These are phyloP conservation scores for Desmodesmus armatus DNA, from an alignment of 139 green algal genomes.

Conservation along the genomic window DNA sequence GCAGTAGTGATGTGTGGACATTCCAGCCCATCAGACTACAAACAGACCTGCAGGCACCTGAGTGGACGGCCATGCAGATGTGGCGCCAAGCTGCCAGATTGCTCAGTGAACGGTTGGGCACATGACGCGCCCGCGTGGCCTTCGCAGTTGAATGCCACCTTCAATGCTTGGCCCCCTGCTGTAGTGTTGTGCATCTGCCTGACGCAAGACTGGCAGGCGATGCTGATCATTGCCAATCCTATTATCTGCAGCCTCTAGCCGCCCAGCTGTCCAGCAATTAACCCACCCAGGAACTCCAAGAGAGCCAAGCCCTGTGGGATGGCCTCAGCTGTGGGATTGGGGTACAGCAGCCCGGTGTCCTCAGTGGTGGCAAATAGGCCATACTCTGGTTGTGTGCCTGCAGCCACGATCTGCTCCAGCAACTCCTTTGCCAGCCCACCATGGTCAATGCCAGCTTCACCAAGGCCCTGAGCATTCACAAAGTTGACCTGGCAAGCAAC, in stretches of 20 bases:
- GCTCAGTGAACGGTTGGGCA: no score
- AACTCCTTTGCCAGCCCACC: slow-evolving; percentile 91
- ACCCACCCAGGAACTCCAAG: slow-evolving; percentile 80
- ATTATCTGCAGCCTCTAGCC: neutral
- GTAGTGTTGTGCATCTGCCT: neutral
- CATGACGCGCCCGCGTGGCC: no score
- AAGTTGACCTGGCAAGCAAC: slow-evolving; percentile 75
- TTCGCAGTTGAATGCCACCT: no score
- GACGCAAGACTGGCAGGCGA: neutral
- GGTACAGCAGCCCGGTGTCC: slow-evolving; percentile 67
- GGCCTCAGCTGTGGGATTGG: slow-evolving; percentile 71
- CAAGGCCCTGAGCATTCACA: slow-evolving; percentile 58
- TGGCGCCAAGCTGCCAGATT: no score
- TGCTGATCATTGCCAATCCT: neutral
- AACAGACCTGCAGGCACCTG: no score
- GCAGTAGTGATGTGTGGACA: no score
- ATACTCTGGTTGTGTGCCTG: slow-evolving; percentile 43
- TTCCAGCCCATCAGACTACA: no score
- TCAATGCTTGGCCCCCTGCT: no score
- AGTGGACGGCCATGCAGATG: no score
- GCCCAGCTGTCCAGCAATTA: neutral
- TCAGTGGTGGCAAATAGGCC: slow-evolving; percentile 73
- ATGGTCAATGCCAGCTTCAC: slow-evolving; percentile 87
- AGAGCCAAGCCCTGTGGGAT: slow-evolving; percentile 60
- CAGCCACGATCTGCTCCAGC: slow-evolving; percentile 71